These are phyloP conservation scores for Sequoia sempervirens DNA, from an alignment of 75 land plant genomes.

Conservation along the genomic window DNA sequence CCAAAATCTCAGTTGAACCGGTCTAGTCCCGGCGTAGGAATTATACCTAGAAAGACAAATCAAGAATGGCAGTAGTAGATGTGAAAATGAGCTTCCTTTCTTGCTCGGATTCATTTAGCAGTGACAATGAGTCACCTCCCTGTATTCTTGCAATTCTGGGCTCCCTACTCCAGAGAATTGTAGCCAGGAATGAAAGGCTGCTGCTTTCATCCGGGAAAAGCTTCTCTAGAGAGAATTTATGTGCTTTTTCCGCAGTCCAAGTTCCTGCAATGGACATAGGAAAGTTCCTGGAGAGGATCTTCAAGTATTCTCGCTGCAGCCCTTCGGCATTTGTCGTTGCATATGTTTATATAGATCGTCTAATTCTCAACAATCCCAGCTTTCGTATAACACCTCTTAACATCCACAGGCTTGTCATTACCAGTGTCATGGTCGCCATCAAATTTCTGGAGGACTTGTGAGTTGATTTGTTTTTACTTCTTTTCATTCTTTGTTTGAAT, in stretches of 20 bases:
- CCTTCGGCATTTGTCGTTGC: constrained; percentile 52
- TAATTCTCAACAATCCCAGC: constrained; percentile 17
- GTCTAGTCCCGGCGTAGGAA: too few relatives aligned
- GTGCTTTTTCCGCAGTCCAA: neutral
- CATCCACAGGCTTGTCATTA: constrained; percentile 44
- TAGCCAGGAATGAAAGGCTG: constrained; percentile 52
- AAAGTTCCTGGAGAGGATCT: constrained; percentile 37
- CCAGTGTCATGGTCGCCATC: constrained; percentile 44
- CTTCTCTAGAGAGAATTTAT: neutral
- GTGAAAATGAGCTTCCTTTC: neutral
- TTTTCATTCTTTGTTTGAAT: too few relatives aligned
- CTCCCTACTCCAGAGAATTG: constrained; percentile 55
- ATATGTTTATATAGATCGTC: constrained; percentile 37
- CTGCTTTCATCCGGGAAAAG: neutral
- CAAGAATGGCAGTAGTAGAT: too few relatives aligned
- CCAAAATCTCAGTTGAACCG: too few relatives aligned
- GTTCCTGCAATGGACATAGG: constrained; percentile 30
- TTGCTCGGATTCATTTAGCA: constrained; percentile 33
- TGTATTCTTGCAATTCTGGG: constrained; percentile 52
- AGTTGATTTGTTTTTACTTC: neutral
- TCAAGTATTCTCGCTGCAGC: constrained; percentile 45
- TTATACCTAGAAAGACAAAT: too few relatives aligned
- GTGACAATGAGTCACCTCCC: constrained; percentile 23
- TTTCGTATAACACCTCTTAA: constrained; percentile 27
- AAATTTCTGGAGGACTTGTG: constrained; percentile 52